Conservation (phyloP, 2,329 filamentous ascomycete genomes). For the Thielaviopsis euricoi region DNA sequence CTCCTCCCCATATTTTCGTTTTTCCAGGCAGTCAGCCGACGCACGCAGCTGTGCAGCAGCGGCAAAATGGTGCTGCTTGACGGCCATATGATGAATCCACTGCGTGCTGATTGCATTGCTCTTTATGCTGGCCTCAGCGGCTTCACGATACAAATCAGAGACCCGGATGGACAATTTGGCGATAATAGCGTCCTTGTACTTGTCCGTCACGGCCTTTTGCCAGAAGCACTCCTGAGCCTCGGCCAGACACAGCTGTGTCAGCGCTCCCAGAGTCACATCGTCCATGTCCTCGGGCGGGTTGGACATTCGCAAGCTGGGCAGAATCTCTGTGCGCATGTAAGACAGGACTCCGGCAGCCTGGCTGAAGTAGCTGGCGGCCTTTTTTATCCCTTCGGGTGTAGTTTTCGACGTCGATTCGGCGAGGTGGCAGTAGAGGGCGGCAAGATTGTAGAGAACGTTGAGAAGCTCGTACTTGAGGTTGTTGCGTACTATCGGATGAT, state of each 20-base stretch:
- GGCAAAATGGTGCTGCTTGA: constrained; percentile 94
- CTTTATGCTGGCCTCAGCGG: constrained; percentile 72
- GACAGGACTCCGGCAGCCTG: constrained; percentile 69
- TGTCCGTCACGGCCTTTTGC: constrained; percentile 91
- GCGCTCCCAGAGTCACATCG: constrained; percentile 62
- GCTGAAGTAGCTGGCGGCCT: constrained; percentile 79
- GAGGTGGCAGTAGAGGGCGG: constrained; percentile 83
- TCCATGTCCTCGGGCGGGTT: constrained; percentile 95
- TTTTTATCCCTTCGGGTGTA: constrained; percentile 68
- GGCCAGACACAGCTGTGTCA: constrained; percentile 71
- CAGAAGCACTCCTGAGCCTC: constrained; percentile 97
- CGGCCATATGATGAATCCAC: constrained; percentile 96
- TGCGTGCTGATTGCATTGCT: constrained; percentile 80
- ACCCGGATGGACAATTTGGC: constrained; percentile 80
- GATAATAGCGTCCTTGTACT: constrained; percentile 80
- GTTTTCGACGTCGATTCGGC: constrained; percentile 64
- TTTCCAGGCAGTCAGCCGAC: constrained; percentile 81
- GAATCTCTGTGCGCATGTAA: constrained; percentile 58
- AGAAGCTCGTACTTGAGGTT: constrained; percentile 70
- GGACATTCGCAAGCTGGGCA: constrained; percentile 67
- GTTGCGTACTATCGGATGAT: constrained; percentile 49
- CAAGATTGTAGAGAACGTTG: constrained; percentile 86
- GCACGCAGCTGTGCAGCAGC: constrained; percentile 88
- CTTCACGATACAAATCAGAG: constrained; percentile 74
- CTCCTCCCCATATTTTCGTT: constrained; percentile 88